Percentiles rank a stretch among this genome's conserved stretches.
These are phyloP conservation scores for Aspergillus quadricinctus DNA, from an alignment of 2,329 filamentous ascomycete genomes.

Conservation along the genomic window DNA sequence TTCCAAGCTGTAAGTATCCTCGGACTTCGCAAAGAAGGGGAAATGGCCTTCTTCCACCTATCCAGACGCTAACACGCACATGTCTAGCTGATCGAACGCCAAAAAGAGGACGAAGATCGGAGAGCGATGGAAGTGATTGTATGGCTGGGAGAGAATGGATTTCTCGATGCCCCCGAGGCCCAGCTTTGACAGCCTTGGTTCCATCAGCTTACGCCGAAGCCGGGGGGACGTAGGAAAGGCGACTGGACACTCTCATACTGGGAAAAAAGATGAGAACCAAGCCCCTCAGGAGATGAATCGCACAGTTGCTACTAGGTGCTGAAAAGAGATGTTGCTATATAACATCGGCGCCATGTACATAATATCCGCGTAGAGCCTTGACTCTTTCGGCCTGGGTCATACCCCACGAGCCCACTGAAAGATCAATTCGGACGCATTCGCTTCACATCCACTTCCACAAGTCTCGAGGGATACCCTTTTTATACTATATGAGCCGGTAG, in stretches of 20 bases:
- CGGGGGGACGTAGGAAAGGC: not conserved
- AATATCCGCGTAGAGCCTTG: not conserved
- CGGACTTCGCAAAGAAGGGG: not conserved
- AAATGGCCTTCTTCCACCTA: not conserved
- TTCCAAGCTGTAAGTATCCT: constrained; percentile 38
- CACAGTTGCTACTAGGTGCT: not conserved
- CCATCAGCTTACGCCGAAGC: no score
- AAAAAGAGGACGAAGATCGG: constrained; percentile 40
- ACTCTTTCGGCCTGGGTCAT: no score
- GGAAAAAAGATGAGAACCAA: not conserved
- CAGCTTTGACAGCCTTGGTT: no score
- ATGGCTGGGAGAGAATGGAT: constrained; percentile 39
- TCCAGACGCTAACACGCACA: not conserved
- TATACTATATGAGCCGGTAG: no score
- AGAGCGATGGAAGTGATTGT: constrained; percentile 40
- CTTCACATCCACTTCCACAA: no score
- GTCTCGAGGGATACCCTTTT: no score
- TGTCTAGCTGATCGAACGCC: constrained; percentile 37
- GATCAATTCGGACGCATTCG: no score
- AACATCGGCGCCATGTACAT: not conserved
- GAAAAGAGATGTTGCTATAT: not conserved
- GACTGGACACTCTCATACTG: not conserved
- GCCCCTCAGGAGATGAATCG: not conserved
- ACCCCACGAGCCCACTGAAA: no score
- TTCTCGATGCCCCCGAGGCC: constrained; percentile 27